phyloP scores from a whole-genome alignment of 495 filamentous ascomycete species.

The Evansstolkia leycettana region DNA sequence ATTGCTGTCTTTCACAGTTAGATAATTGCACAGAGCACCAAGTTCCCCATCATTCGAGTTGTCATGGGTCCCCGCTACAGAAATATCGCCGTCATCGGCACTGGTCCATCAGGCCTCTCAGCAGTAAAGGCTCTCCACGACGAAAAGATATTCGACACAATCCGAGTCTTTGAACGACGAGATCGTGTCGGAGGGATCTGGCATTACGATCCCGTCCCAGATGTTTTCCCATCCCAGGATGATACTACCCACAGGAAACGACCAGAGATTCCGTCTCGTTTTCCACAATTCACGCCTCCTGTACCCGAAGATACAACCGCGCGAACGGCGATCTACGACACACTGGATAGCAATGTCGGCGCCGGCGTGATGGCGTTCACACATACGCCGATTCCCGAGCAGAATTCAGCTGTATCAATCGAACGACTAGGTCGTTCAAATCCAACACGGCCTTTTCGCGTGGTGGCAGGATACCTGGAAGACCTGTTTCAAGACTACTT shows the following conservation, averaged over 20 bases:
- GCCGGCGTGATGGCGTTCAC: conserved; percentile 29
- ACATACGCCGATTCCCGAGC: conserved; percentile 20
- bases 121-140: conserved; percentile 43
- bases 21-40: too few relatives aligned
- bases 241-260: conserved; percentile 28
- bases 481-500: conserved; percentile 24
- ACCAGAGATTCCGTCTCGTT: conserved; percentile 25
- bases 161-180: conserved; percentile 48
- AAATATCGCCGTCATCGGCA: conserved; percentile 45
- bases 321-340: conserved; percentile 30
- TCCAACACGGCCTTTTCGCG: conserved; percentile 25
- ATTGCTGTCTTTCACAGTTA: too few relatives aligned
- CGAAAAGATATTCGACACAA: conserved; percentile 41
- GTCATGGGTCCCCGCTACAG: too few relatives aligned
- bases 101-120: conserved; percentile 47
- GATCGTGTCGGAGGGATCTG: conserved; percentile 46
- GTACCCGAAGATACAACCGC: conserved; percentile 32
- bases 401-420: conserved; percentile 24
- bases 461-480: conserved; percentile 28
- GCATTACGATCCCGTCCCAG: conserved; percentile 26
- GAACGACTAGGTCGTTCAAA: conserved; percentile 22
- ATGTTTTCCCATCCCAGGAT: too few relatives aligned
- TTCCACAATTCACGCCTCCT: conserved; percentile 35
- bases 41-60: too few relatives aligned
- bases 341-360: conserved; percentile 29